A percentile compares a stretch with the other conserved stretches of the same genome.
phyloP scores from a whole-genome alignment of 306 rosid genomes.

The Vigna nakashimae region DNA sequence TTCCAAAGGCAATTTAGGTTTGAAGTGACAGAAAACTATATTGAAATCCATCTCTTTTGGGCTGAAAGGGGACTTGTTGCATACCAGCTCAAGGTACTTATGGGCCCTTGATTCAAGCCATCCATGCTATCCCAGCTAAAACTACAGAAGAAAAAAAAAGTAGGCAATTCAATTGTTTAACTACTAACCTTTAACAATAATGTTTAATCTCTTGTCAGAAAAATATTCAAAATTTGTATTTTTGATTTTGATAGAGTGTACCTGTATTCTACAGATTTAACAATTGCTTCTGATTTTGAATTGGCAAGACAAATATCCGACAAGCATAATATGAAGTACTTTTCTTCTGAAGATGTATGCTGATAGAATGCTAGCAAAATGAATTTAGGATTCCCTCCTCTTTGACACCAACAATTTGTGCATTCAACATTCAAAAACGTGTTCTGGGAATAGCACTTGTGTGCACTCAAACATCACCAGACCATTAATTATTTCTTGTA shows the following conservation, averaged over 20 bases:
- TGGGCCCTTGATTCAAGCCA: constrained; percentile 83
- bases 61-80: constrained; percentile 91
- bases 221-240: too few relatives aligned
- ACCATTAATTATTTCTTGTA: constrained; percentile 29
- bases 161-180: constrained; percentile 16
- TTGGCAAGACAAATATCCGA: too few relatives aligned
- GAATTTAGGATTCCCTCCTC: background rate
- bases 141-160: background rate
- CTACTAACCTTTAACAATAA: constrained; percentile 1
- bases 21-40: constrained; percentile 65
- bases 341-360: too few relatives aligned
- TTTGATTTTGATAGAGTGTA: constrained; percentile 22
- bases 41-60: constrained; percentile 88
- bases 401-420: background rate
- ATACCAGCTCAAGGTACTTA: constrained; percentile 65
- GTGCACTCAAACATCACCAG: constrained; percentile 75
- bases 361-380: background rate
- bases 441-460: constrained; percentile 58
- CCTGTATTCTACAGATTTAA: constrained; percentile 54
- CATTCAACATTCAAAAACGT: constrained; percentile 20
- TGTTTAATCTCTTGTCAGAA: background rate
- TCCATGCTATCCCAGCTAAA: constrained; percentile 77
- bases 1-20: constrained; percentile 45
- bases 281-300: too few relatives aligned
- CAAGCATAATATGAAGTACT: background rate